These are phyloP conservation scores for Calocybe gangraenosa DNA, from an alignment of 768 basidiomycete species.

Conservation along the genomic window DNA sequence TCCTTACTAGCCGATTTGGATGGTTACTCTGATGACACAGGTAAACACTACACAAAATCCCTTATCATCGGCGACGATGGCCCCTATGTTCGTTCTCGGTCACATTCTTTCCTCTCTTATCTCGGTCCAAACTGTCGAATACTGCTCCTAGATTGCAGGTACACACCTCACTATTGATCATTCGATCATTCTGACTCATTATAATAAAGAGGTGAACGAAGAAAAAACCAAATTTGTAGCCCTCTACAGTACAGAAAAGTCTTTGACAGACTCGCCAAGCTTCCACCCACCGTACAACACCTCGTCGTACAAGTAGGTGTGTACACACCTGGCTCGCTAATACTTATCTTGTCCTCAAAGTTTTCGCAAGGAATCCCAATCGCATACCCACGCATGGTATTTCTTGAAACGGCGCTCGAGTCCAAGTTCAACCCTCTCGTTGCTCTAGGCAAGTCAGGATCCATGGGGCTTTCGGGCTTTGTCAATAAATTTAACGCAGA, in stretches of 20 bases:
- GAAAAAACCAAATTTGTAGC: conserved; percentile 78
- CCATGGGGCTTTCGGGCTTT: conserved; percentile 69
- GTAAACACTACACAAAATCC: conserved; percentile 63
- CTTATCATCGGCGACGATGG: conserved; percentile 74
- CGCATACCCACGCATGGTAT: conserved; percentile 92
- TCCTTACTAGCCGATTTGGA: conserved; percentile 58
- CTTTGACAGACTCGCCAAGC: conserved; percentile 53
- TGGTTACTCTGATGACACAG: conserved; percentile 59
- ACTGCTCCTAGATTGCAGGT: conserved; percentile 82
- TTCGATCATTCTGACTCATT: background rate
- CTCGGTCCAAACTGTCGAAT: conserved; percentile 77
- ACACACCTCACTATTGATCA: conserved; percentile 16
- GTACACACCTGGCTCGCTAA: conserved; percentile 1
- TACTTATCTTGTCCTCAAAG: background rate
- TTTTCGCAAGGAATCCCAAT: conserved; percentile 59
- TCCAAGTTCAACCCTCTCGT: conserved; percentile 84
- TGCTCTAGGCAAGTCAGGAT: conserved; percentile 64
- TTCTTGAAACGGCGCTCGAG: conserved; percentile 75
- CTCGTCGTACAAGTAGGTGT: conserved; percentile 77
- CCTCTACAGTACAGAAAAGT: conserved; percentile 65
- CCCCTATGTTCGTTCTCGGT: conserved; percentile 73
- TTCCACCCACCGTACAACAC: conserved; percentile 75
- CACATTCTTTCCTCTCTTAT: conserved; percentile 78
- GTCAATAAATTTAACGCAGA: conserved; percentile 91
- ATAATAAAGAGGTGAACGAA: conserved; percentile 71